A percentile compares a stretch with the other conserved stretches of the same genome.
phyloP scores from a whole-genome alignment of 306 rosid species.

The Vigna unguiculata region DNA sequence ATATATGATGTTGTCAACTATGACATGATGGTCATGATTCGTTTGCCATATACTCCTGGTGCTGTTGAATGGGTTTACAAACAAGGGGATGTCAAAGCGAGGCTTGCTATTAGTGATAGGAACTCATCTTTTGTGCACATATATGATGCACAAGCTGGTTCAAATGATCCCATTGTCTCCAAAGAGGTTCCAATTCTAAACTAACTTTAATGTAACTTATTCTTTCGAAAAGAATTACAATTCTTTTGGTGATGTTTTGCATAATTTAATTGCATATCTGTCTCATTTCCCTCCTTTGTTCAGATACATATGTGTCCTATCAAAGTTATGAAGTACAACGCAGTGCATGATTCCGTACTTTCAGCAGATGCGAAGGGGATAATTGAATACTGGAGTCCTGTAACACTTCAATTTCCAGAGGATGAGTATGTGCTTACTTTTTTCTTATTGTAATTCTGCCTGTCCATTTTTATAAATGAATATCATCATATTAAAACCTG shows the following conservation, averaged over 20 bases:
- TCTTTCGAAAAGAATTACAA: slow-evolving; percentile 6
- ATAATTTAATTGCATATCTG: not conserved
- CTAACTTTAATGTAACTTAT: slow-evolving; percentile 13
- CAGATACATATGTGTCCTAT: slow-evolving; percentile 87
- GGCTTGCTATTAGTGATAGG: slow-evolving; percentile 81
- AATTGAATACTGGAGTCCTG: slow-evolving; percentile 87
- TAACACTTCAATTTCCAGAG: slow-evolving; percentile 84
- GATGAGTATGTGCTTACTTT: slow-evolving; percentile 62
- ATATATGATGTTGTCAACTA: slow-evolving; percentile 94
- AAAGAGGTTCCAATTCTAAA: slow-evolving; percentile 67
- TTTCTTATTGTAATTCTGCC: slow-evolving; percentile 33
- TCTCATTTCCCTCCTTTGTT: slow-evolving; percentile 38
- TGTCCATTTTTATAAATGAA: slow-evolving; percentile 9
- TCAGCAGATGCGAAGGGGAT: slow-evolving; percentile 90
- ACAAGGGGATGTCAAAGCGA: slow-evolving; percentile 96
- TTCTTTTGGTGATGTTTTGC: slow-evolving; percentile 18
- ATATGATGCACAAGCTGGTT: slow-evolving; percentile 89
- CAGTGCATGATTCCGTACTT: slow-evolving; percentile 71
- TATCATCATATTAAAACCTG: slow-evolving; percentile 6
- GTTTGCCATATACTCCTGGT: slow-evolving; percentile 76
- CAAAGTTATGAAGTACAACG: slow-evolving; percentile 88
- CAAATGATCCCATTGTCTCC: slow-evolving; percentile 84
- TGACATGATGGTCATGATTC: slow-evolving; percentile 99
- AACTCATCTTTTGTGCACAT: slow-evolving; percentile 81
- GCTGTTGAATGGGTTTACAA: slow-evolving; percentile 98